These are phyloP conservation scores for Claviceps arundinis DNA, from an alignment of 2,329 filamentous ascomycete genomes.

Conservation along the genomic window DNA sequence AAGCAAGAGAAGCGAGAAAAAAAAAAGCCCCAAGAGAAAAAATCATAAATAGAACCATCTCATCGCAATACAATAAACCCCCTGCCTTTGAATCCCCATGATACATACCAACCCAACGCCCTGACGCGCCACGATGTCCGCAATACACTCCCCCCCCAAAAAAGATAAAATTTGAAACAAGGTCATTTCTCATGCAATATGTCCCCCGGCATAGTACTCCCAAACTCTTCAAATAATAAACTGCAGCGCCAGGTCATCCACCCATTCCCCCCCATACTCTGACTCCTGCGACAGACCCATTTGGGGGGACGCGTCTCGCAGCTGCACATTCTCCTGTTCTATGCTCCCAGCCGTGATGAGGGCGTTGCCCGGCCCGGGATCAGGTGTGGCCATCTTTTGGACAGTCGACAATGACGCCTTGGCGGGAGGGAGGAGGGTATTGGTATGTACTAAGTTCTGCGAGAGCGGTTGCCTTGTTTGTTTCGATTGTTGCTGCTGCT, in stretches of 20 bases:
- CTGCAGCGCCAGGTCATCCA: constrained; percentile 23
- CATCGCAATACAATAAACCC: too few species aligned
- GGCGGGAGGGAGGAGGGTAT: not conserved
- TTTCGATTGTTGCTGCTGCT: not conserved
- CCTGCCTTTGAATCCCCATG: too few species aligned
- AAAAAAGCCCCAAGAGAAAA: too few species aligned
- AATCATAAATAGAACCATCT: not conserved
- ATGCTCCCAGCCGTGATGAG: not conserved
- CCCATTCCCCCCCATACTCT: constrained; percentile 25
- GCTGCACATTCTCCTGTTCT: constrained; percentile 15
- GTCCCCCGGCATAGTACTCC: not conserved
- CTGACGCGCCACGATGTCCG: too few species aligned
- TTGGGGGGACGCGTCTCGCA: not conserved
- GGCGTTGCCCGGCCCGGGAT: not conserved
- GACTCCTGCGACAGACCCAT: constrained; percentile 21
- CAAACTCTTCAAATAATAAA: constrained; percentile 9
- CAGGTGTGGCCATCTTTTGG: not conserved
- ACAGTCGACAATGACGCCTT: not conserved
- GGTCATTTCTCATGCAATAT: not conserved
- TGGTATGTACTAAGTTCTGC: constrained; percentile 6
- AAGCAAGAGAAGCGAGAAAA: not conserved
- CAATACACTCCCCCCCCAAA: too few species aligned
- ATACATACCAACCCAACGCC: too few species aligned
- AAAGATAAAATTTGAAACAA: too few species aligned
- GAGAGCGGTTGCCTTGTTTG: constrained; percentile 3